phyloP scores from a whole-genome alignment of 768 basidiomycete species.

The Tulasnella sp. region DNA sequence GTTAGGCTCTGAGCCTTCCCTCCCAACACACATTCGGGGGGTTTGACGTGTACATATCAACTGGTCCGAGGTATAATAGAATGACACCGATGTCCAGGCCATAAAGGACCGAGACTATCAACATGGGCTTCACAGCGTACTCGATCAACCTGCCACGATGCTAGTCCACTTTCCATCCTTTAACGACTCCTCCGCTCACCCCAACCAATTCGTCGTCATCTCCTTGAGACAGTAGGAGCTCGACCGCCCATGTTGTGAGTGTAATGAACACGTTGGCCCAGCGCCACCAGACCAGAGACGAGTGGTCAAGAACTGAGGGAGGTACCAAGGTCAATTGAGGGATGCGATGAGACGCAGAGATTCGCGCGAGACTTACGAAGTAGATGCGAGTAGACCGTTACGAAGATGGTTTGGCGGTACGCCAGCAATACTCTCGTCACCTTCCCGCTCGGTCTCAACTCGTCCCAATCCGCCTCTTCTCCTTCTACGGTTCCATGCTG shows the following conservation, averaged over 20 bases:
- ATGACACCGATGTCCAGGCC: background rate
- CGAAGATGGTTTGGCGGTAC: slow-evolving; percentile 81
- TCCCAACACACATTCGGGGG: no score
- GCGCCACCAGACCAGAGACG: slow-evolving; percentile 94
- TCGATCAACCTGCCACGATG: background rate
- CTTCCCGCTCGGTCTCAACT: slow-evolving; percentile 63
- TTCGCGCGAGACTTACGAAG: slow-evolving; percentile 59
- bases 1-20: no score
- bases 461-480: slow-evolving; percentile 17
- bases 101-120: background rate
- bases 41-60: no score
- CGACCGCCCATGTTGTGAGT: slow-evolving; percentile 78
- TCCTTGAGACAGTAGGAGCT: slow-evolving; percentile 76
- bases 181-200: background rate
- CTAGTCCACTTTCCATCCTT: slow-evolving; percentile 29
- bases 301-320: slow-evolving; percentile 73
- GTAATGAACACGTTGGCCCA: slow-evolving; percentile 92
- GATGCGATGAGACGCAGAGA: background rate
- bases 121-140: background rate
- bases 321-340: background rate
- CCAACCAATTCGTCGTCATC: slow-evolving; percentile 49
- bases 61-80: no score
- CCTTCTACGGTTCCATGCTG: slow-evolving; percentile 11
- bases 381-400: slow-evolving; percentile 85
- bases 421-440: slow-evolving; percentile 75